phyloP scores from a whole-genome alignment of 208 protist genomes.

The Crithidia expoeki region DNA sequence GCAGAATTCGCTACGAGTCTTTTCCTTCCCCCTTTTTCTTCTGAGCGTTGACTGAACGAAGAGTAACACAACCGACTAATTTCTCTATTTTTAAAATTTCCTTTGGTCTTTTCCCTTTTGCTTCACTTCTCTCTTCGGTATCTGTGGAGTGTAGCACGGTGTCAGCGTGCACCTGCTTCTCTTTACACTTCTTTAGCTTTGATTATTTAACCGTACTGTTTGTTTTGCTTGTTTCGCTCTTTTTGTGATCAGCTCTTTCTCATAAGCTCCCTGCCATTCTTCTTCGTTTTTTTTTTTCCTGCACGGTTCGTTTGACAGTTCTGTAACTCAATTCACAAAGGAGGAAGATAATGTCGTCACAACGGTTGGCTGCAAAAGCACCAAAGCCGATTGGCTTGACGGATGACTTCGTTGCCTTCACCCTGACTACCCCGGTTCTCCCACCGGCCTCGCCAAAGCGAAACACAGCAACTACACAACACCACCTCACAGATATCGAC shows the following conservation, averaged over 20 bases:
- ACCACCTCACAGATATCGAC: no score
- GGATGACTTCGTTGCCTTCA: not conserved
- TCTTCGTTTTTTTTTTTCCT: slow-evolving; percentile 7
- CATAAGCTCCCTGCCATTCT: not conserved
- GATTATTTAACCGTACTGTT: no score
- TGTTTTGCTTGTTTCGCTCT: no score
- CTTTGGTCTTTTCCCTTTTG: not conserved
- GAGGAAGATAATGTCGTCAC: slow-evolving; percentile 1
- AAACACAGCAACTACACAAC: not conserved
- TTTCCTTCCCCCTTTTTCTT: not conserved
- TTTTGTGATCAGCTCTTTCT: not conserved
- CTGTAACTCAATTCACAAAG: not conserved
- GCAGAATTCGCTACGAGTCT: no score
- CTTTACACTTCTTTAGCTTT: no score
- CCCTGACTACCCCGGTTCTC: not conserved
- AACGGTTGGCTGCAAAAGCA: not conserved
- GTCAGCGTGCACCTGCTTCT: no score
- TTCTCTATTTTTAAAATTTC: not conserved
- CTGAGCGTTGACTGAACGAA: no score
- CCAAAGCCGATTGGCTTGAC: slow-evolving; percentile 1
- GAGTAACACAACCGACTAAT: no score
- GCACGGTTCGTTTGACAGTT: not conserved
- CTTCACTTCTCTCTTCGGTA: no score
- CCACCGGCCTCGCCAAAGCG: not conserved
- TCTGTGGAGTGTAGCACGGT: no score